Percentiles rank a stretch among this genome's conserved stretches.
Evolutionary conservation across 306 rosid genomes (phyloP).

Genomic region (Trifolium fragiferum): DNA sequence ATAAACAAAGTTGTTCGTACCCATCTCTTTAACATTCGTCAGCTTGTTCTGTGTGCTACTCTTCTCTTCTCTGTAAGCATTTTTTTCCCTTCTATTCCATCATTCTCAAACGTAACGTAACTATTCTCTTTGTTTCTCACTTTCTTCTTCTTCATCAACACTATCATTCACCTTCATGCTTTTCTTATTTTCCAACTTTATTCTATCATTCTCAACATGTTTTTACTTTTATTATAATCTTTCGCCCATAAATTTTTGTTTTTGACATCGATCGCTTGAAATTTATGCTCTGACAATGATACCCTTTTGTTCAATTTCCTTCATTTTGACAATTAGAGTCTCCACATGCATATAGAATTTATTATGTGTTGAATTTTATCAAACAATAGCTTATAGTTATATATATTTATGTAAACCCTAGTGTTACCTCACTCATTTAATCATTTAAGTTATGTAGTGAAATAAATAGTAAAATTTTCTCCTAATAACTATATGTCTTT

Average conservation of each 20-base stretch:
- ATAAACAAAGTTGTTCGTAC: constrained; percentile 29
- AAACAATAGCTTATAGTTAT: background rate
- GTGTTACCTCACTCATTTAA: constrained; percentile 16
- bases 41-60: constrained; percentile 54
- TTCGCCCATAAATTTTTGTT: constrained; percentile 24
- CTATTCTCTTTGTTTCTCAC: constrained; percentile 37
- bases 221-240: constrained; percentile 49
- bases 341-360: constrained; percentile 45
- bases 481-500: constrained; percentile 21
- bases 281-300: constrained; percentile 44
- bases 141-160: constrained; percentile 51
- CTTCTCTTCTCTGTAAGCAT: constrained; percentile 50
- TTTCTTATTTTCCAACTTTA: constrained; percentile 30
- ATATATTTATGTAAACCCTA: constrained; percentile 17
- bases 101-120: constrained; percentile 42
- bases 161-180: constrained; percentile 35
- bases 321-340: constrained; percentile 36
- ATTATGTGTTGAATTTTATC: constrained; percentile 29
- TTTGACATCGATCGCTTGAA: constrained; percentile 44
- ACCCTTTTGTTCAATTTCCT: constrained; percentile 44
- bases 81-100: constrained; percentile 32
- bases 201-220: constrained; percentile 46
- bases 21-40: constrained; percentile 60
- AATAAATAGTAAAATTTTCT: constrained; percentile 27
- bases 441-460: constrained; percentile 31